These are phyloP conservation scores for Solanum ossicruentum DNA, from an alignment of 257 asterid species.

Conservation along the genomic window DNA sequence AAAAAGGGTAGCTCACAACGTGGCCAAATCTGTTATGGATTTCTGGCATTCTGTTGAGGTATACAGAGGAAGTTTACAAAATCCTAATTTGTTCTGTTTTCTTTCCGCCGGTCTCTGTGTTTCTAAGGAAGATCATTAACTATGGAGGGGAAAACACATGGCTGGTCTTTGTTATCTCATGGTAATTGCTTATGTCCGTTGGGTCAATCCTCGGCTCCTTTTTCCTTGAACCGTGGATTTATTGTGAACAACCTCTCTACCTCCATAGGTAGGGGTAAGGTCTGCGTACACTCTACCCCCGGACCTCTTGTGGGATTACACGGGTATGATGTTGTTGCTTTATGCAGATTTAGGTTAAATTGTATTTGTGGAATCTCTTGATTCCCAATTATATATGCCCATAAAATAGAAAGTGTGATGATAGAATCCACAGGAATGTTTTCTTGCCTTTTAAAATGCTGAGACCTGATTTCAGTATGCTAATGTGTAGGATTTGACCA, in stretches of 20 bases:
- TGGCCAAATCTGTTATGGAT: slow-evolving; percentile 65
- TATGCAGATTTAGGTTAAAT: neutral
- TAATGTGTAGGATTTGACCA: neutral
- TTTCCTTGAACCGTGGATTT: neutral
- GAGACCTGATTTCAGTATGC: neutral
- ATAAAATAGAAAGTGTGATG: neutral
- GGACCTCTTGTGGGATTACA: neutral
- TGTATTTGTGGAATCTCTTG: neutral
- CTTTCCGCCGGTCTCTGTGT: neutral
- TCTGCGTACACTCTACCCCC: neutral
- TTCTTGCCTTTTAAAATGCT: neutral
- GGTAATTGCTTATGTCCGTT: neutral
- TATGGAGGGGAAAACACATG: neutral
- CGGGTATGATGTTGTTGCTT: neutral
- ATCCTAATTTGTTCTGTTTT: neutral
- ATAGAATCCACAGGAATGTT: neutral
- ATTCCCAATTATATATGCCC: neutral
- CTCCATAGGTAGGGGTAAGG: neutral
- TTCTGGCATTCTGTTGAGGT: slow-evolving; percentile 84
- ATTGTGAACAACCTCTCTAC: neutral
- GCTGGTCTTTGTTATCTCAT: neutral
- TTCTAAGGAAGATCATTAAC: neutral
- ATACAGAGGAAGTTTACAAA: neutral
- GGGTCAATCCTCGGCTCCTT: neutral
- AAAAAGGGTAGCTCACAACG: slow-evolving; percentile 44